Percentiles rank a stretch among this genome's conserved stretches.
phyloP scores from a whole-genome alignment of 1,284 basidiomycete species.

The Cystobasidiaceae sp. region DNA sequence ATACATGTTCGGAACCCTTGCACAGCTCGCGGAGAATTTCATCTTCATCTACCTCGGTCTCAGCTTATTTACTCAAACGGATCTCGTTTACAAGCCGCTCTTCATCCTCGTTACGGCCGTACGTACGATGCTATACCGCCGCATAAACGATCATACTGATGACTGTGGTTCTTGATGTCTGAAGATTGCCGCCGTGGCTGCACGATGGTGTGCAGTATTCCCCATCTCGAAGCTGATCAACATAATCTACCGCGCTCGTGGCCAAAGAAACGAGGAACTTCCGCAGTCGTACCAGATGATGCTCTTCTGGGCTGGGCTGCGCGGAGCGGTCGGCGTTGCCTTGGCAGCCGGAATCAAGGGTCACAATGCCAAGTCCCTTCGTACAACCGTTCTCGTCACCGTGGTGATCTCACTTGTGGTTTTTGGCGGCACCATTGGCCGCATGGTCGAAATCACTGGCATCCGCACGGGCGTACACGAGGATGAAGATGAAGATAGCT shows the following conservation, averaged over 20 bases:
- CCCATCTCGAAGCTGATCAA: constrained; percentile 95
- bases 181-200: constrained; percentile 79
- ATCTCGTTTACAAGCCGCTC: constrained; percentile 88
- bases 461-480: constrained; percentile 79
- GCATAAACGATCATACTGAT: too few species aligned
- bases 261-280: constrained; percentile 76
- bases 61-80: constrained; percentile 83
- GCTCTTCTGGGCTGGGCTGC: constrained; percentile 97
- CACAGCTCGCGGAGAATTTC: constrained; percentile 95
- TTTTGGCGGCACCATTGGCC: constrained; percentile 91
- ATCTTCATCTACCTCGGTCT: constrained; percentile 99
- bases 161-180: background rate
- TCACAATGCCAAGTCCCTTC: constrained; percentile 78
- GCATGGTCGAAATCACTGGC: constrained; percentile 96
- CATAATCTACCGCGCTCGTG: constrained; percentile 73
- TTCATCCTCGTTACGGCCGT: constrained; percentile 83
- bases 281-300: constrained; percentile 79
- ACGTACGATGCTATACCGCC: constrained; percentile 36
- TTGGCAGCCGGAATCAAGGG: constrained; percentile 93
- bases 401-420: constrained; percentile 92
- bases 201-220: constrained; percentile 93
- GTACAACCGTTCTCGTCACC: constrained; percentile 90
- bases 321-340: constrained; percentile 94
- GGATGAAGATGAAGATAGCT: constrained; percentile 78
- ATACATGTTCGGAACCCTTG: constrained; percentile 87